These are phyloP conservation scores for Grigorovia yakushimaensis DNA, from an alignment of 805 yeast genomes.

Conservation along the genomic window DNA sequence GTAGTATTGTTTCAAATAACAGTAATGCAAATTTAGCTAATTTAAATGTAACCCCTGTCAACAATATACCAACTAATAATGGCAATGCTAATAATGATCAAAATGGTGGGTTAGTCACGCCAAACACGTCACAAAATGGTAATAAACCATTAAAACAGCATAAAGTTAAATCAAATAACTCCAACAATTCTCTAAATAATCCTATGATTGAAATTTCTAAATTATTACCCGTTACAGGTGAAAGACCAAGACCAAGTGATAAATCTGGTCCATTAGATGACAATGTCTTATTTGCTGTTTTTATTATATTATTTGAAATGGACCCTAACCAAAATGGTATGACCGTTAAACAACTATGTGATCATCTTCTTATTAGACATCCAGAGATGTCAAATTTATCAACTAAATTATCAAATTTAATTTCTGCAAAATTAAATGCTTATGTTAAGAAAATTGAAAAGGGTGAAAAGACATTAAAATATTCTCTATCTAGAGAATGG, in stretches of 20 bases:
- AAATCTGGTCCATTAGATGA: conserved; percentile 48
- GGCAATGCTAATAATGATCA: background rate
- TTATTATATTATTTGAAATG: conserved; percentile 56
- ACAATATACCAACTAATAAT: background rate
- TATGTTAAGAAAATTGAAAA: conserved; percentile 79
- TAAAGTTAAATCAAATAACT: background rate
- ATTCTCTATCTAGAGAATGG: conserved; percentile 80
- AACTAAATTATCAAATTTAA: conserved; percentile 71
- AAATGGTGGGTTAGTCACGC: background rate
- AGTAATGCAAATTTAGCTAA: background rate
- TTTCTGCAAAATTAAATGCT: conserved; percentile 74
- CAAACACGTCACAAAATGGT: background rate
- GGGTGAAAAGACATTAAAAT: conserved; percentile 62
- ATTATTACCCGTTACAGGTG: conserved; percentile 72
- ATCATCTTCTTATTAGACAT: conserved; percentile 58
- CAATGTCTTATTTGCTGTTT: conserved; percentile 66
- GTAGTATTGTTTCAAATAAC: background rate
- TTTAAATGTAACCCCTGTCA: background rate
- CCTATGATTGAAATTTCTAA: conserved; percentile 44
- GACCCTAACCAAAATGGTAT: conserved; percentile 67
- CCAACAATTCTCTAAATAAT: conserved; percentile 4
- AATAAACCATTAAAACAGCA: background rate
- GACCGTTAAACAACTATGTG: conserved; percentile 87
- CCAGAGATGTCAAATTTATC: conserved; percentile 79
- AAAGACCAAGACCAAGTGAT: conserved; percentile 60